These are phyloP conservation scores for Chrysanthemum seticuspe DNA, from an alignment of 129 eudicot genomes.

Conservation along the genomic window DNA sequence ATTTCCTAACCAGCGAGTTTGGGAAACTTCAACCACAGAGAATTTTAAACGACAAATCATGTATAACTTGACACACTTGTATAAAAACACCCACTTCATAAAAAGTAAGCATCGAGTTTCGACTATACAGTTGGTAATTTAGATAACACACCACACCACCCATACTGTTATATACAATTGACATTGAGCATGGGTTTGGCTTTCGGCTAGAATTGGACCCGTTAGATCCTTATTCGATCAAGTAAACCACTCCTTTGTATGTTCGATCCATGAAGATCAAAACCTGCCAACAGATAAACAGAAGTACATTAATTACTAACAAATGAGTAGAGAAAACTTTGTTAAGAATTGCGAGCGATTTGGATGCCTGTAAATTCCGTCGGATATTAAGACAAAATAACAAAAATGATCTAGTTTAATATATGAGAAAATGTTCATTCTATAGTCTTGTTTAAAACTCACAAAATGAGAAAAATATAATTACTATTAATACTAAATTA, in stretches of 20 bases:
- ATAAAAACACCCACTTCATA: neutral
- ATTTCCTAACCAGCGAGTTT: too few relatives aligned
- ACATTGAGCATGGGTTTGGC: conserved; percentile 4
- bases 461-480: too few relatives aligned
- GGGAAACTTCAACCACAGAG: neutral
- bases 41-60: neutral
- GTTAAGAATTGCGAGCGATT: too few relatives aligned
- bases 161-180: conserved; percentile 15
- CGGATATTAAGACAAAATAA: too few relatives aligned
- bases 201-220: conserved; percentile 9
- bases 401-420: too few relatives aligned
- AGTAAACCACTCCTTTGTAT: neutral
- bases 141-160: neutral
- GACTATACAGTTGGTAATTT: neutral
- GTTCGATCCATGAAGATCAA: neutral
- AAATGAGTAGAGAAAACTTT: too few relatives aligned
- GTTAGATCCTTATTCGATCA: conserved; percentile 3
- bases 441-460: too few relatives aligned
- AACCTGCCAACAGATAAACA: conserved; percentile 3
- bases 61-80: neutral
- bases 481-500: too few relatives aligned
- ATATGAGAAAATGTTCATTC: too few relatives aligned
- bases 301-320: neutral
- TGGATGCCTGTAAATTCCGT: too few relatives aligned
- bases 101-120: neutral